Conservation (phyloP, 192 early-diverging fungal genomes). For the Paraglomus occultum region DNA sequence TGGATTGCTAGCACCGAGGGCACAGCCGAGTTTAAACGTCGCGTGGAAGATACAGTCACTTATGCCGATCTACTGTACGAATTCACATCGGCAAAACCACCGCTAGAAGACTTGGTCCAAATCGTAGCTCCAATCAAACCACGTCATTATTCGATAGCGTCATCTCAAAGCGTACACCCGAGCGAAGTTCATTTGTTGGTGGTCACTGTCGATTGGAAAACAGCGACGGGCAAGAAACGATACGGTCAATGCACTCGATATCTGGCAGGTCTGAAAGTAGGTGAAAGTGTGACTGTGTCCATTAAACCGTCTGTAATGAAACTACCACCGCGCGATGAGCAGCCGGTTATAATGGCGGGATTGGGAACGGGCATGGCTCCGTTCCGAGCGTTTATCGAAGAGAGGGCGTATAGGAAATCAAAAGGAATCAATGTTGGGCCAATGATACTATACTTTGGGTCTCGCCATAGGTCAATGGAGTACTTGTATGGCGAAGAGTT, state of each 20-base stretch:
- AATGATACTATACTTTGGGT: slow-evolving; percentile 96
- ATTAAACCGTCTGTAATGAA: slow-evolving; percentile 98
- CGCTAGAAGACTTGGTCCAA: slow-evolving; percentile 66
- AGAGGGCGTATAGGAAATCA: slow-evolving; percentile 77
- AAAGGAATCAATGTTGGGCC: slow-evolving; percentile 84
- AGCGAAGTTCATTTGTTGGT: slow-evolving; percentile 88
- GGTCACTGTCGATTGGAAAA: slow-evolving; percentile 89
- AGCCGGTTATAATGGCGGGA: slow-evolving; percentile 96
- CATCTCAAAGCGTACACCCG: slow-evolving; percentile 82
- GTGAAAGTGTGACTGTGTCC: slow-evolving; percentile 73
- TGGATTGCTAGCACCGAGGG: slow-evolving; percentile 71
- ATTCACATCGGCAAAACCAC: slow-evolving; percentile 79
- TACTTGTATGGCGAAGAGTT: slow-evolving; percentile 97
- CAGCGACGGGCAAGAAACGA: slow-evolving; percentile 61
- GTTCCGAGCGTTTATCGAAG: slow-evolving; percentile 96
- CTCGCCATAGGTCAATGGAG: slow-evolving; percentile 89
- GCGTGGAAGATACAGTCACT: slow-evolving; percentile 79
- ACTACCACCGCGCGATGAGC: slow-evolving; percentile 72
- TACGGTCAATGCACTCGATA: slow-evolving; percentile 92
- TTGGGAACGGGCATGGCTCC: slow-evolving; percentile 98
- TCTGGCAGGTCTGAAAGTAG: slow-evolving; percentile 66
- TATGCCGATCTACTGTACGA: slow-evolving; percentile 86
- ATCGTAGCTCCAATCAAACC: slow-evolving; percentile 89
- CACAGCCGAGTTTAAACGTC: slow-evolving; percentile 72
- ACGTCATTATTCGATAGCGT: slow-evolving; percentile 98